Evolutionary conservation across 2,329 filamentous ascomycete genomes (phyloP), one percentile per base, ranked within the genome.

Genomic region (Fusarium drepaniforme): DNA sequence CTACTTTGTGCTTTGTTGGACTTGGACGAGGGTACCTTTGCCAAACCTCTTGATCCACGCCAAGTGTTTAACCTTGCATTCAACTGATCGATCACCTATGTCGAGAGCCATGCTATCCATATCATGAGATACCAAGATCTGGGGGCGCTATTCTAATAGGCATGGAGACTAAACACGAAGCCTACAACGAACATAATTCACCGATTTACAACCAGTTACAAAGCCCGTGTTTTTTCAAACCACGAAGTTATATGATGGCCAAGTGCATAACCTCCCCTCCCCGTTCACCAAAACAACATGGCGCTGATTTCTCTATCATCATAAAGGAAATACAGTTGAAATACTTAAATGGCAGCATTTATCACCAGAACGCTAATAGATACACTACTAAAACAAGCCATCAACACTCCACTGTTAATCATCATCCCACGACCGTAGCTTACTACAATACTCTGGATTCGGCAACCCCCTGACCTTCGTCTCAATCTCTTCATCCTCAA

Each of bases 401-500:
- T 25, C 3, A 13, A 46, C 23, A 30, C 16, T 12, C 25, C 46
- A n/a, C 23, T 3, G 6, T 9, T 30, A 51, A 18, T 28, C 23
- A 28, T 61, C 38, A 46, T 62, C 40, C 59, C 59, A 62, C 13
- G 59, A 62, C 42, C 59, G 40, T 4, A 62, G 40, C 59, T 49
- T 62, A 5, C 30, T 62, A 15, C 59, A 49, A 35, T 62, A 49
- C 8, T 49, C 59, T 23, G 59, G 13, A 21, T 49, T 62, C 1
- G 40, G 59, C 15, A 62, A 25, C 40, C 28, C 28, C 40, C 59
- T 62, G 2, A 28, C 42, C 13, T 62, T 6, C 3, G 59, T 49
- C 30, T 8, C 18, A 38, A 74, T 74, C 18, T 63, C 58, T 30
- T 75, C 68, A 12, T 70, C 66, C 58, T 62, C 25, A 13, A 75